These are phyloP conservation scores for Apocynum venetum DNA, from an alignment of 257 asterid genomes.

Conservation along the genomic window DNA sequence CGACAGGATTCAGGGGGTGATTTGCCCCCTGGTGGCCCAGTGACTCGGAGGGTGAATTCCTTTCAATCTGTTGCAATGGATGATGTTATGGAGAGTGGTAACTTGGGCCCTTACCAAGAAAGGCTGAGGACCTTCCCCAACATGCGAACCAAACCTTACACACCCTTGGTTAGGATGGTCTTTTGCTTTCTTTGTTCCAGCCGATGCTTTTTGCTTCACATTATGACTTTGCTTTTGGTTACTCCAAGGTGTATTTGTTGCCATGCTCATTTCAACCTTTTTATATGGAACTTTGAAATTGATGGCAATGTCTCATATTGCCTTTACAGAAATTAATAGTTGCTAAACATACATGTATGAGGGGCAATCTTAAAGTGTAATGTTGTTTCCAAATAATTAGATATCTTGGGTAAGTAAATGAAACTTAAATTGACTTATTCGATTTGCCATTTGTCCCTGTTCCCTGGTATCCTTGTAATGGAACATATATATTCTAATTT, in stretches of 20 bases:
- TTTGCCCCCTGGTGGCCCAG: conserved; percentile 75
- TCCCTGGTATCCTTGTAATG: neutral
- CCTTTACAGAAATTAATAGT: neutral
- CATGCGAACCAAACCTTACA: conserved; percentile 80
- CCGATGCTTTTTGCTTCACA: neutral
- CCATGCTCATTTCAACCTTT: neutral
- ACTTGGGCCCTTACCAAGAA: conserved; percentile 70
- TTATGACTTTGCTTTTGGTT: neutral
- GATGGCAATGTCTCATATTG: neutral
- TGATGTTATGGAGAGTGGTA: conserved; percentile 81
- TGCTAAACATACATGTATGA: neutral
- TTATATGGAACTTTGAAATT: neutral
- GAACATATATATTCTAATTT: neutral
- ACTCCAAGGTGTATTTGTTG: neutral
- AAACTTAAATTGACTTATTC: neutral
- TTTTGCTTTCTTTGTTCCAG: neutral
- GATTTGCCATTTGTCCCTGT: neutral
- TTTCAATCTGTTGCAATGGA: conserved; percentile 85
- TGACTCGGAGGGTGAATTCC: conserved; percentile 73
- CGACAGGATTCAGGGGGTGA: conserved; percentile 89
- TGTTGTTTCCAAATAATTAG: neutral
- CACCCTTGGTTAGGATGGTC: conserved; percentile 64
- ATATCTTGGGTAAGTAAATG: neutral
- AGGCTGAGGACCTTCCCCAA: conserved; percentile 76
- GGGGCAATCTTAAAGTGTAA: neutral